phyloP scores from a whole-genome alignment of 805 yeast genomes.

The Phaffomyces opuntiae region DNA sequence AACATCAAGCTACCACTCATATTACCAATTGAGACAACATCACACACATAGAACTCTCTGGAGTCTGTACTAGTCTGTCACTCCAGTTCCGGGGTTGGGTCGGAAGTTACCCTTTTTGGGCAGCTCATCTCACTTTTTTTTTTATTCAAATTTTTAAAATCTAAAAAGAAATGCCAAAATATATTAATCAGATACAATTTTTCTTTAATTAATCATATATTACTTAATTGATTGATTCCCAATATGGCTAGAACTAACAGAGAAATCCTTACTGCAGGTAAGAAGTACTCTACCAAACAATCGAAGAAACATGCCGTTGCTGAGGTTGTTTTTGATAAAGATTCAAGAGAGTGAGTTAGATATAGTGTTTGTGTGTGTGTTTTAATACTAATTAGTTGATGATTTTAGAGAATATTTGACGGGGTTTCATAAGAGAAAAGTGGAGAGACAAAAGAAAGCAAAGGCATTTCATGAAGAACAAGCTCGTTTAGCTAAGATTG shows the following conservation, averaged over 20 bases:
- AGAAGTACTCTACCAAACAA: slow-evolving; percentile 65
- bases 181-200: too few species aligned
- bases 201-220: too few species aligned
- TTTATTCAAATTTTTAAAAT: too few species aligned
- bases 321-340: slow-evolving; percentile 80
- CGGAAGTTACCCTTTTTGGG: too few species aligned
- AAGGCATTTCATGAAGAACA: slow-evolving; percentile 69
- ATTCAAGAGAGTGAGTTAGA: slow-evolving; percentile 44
- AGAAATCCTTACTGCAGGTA: slow-evolving; percentile 84
- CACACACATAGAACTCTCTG: too few species aligned
- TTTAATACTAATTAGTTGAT: not conserved
- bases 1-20: too few species aligned
- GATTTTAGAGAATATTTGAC: slow-evolving; percentile 64
- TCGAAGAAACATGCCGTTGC: slow-evolving; percentile 62
- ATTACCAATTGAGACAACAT: too few species aligned
- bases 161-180: too few species aligned
- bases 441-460: slow-evolving; percentile 84
- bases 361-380: not conserved
- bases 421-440: slow-evolving; percentile 91
- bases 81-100: too few species aligned
- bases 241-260: slow-evolving; percentile 43
- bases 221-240: not conserved
- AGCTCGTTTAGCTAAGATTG: slow-evolving; percentile 63
- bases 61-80: too few species aligned
- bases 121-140: too few species aligned